A percentile compares a stretch with the other conserved stretches of the same genome.
Evolutionary conservation across 164 flowering plant species (phyloP).

Genomic region (Euptelea pleiosperma): DNA sequence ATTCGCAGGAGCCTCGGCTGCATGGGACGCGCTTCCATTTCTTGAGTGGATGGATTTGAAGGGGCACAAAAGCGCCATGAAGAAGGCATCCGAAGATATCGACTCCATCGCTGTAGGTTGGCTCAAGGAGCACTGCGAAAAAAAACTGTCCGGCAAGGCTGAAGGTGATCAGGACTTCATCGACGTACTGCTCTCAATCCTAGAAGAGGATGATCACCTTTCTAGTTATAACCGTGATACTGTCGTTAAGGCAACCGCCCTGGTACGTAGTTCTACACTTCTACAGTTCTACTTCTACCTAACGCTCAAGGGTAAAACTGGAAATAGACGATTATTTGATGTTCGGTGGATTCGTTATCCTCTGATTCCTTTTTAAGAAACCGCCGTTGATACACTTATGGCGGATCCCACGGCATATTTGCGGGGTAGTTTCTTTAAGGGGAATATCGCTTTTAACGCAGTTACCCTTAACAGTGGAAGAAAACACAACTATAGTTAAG

Average conservation of each 20-base stretch:
- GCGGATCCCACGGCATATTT: no score
- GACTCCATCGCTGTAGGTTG: background rate
- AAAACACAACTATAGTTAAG: no score
- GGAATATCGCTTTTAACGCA: no score
- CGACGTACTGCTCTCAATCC: background rate
- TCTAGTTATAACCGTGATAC: background rate
- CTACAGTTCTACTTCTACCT: background rate
- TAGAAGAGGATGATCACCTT: background rate
- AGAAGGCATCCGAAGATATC: slow-evolving; percentile 2
- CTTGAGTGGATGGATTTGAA: background rate
- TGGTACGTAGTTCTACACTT: slow-evolving; percentile 1
- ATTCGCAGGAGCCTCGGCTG: background rate
- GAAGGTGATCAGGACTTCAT: slow-evolving; percentile 5
- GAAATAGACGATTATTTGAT: no score
- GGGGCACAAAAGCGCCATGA: slow-evolving; percentile 8
- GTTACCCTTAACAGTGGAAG: no score
- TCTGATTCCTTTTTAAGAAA: no score
- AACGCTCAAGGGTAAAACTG: background rate
- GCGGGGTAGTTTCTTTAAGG: no score
- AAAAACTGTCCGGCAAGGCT: no score
- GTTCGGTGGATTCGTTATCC: no score
- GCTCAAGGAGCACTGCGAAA: slow-evolving; percentile 1
- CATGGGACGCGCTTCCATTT: background rate
- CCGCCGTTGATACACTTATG: no score
- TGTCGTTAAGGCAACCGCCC: slow-evolving; percentile 2